Evolutionary conservation across 148 eudicot species (phyloP), one percentile per base, ranked within the genome.

Genomic region (Vaccinium myrtillus): DNA sequence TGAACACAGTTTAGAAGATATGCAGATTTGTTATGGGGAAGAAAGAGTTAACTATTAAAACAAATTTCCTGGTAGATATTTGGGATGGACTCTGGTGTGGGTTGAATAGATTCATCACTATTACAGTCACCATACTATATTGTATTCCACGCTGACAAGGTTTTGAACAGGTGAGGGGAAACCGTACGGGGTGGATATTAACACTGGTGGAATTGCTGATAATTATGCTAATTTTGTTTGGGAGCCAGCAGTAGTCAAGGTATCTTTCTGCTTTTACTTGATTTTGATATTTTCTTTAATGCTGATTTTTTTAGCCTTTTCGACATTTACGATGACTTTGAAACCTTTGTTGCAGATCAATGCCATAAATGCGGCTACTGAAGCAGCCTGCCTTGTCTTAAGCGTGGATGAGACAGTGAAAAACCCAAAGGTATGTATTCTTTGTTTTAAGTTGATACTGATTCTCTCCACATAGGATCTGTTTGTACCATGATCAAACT

Each of bases 171-270:
- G 98, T 14, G 99, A 97, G 85, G 99, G 99, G 88, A 96, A 98
- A 70, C 91, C 90, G 80, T 97, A 90, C 85, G 99, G 99, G 77
- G 99, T 97, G 80, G 99, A 97, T 83, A 94, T 97, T 65, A 93
- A 94, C 83, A 97, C 98, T 74, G 99, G 98, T 84, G 98, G 98
- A 82, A 95, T 97, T 81, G 89, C 99, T 87, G 98, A 97, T 93
- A 95, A 98, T 61, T 95, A 90, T 87, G 94, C 94, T 70, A 95
- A 93, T 87, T 97, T 95, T 85, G 99, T 97, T 79, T 97, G 99
- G 99, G 99, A 97, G 84, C 99, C 99, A 70, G 98, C 99, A 11
- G 98, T 97, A 23, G 99, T 97, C 43, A 97, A 97, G 94, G 99
- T 97, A 85, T 55, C 76, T 25, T 32, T 67, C 19, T 49, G 6